Evolutionary conservation across 495 filamentous ascomycete species (phyloP).

Genomic region (Daldinia caldariorum): DNA sequence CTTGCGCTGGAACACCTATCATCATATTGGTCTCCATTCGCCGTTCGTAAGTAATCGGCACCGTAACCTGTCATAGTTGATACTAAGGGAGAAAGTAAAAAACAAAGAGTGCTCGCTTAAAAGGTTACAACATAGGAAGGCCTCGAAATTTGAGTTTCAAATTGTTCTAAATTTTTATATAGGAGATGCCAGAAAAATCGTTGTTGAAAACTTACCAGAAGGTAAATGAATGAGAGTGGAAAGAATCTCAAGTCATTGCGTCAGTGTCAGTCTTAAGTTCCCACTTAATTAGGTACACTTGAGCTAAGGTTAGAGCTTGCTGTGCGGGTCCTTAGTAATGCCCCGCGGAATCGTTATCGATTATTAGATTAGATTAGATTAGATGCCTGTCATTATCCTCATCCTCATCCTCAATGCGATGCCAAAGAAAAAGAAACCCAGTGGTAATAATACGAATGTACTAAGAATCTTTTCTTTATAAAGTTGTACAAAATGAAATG

Average conservation of each 20-base stretch:
- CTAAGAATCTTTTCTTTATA: too few relatives aligned
- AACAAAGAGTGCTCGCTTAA: neutral
- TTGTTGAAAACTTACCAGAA: neutral
- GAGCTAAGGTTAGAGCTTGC: conserved; percentile 1
- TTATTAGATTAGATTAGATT: conserved; percentile 2
- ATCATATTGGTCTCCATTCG: conserved; percentile 44
- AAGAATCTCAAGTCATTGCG: conserved; percentile 26
- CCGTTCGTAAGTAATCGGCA: conserved; percentile 32
- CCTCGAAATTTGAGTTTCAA: too few relatives aligned
- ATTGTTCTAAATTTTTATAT: neutral
- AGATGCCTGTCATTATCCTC: neutral
- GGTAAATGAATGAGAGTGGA: neutral
- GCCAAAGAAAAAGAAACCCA: neutral
- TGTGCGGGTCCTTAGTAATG: conserved; percentile 29
- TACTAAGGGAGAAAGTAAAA: neutral
- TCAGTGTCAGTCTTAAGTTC: conserved; percentile 15
- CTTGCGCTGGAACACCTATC: conserved; percentile 49
- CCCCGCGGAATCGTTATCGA: conserved; percentile 30
- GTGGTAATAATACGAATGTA: neutral
- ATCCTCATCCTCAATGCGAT: too few relatives aligned
- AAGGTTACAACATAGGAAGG: neutral
- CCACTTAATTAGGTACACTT: neutral
- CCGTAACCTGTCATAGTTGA: conserved; percentile 49
- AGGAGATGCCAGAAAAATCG: neutral
- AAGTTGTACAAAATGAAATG: too few relatives aligned